Evolutionary conservation across 73 alveolate genomes (phyloP).

Genomic region (Paramecium tetraurelia): DNA sequence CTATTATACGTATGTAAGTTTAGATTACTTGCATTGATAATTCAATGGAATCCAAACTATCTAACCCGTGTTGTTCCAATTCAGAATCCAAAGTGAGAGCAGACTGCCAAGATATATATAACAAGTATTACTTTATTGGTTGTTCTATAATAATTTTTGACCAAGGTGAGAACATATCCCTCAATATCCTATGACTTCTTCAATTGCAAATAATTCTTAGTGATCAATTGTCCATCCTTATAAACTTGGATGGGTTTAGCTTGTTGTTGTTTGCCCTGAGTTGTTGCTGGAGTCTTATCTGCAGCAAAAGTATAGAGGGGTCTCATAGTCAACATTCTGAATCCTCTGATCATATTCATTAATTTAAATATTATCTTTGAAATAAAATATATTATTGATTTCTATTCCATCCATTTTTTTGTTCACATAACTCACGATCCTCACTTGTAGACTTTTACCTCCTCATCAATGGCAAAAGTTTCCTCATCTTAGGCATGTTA

Average conservation of each 20-base stretch:
- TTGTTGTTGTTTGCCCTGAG: background rate
- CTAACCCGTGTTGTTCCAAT: slow-evolving; percentile 78
- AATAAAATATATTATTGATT: background rate
- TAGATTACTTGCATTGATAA: slow-evolving; percentile 68
- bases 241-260: slow-evolving; percentile 34
- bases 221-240: slow-evolving; percentile 58
- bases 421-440: background rate
- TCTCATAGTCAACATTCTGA: background rate
- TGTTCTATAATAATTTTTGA: slow-evolving; percentile 78
- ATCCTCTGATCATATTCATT: slow-evolving; percentile 34
- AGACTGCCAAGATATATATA: slow-evolving; percentile 50
- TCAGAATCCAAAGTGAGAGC: slow-evolving; percentile 66
- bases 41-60: slow-evolving; percentile 77
- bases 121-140: slow-evolving; percentile 62
- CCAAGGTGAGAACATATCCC: slow-evolving; percentile 70
- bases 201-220: slow-evolving; percentile 60
- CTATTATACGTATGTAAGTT: background rate
- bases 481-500: slow-evolving; percentile 21
- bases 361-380: background rate
- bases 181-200: slow-evolving; percentile 75
- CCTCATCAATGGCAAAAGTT: background rate
- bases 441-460: background rate
- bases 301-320: background rate
- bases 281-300: background rate
- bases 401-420: background rate